Percentiles rank a stretch among this genome's conserved stretches.
Evolutionary conservation across 768 basidiomycete species (phyloP).

Genomic region (Tremella yokohamensis): DNA sequence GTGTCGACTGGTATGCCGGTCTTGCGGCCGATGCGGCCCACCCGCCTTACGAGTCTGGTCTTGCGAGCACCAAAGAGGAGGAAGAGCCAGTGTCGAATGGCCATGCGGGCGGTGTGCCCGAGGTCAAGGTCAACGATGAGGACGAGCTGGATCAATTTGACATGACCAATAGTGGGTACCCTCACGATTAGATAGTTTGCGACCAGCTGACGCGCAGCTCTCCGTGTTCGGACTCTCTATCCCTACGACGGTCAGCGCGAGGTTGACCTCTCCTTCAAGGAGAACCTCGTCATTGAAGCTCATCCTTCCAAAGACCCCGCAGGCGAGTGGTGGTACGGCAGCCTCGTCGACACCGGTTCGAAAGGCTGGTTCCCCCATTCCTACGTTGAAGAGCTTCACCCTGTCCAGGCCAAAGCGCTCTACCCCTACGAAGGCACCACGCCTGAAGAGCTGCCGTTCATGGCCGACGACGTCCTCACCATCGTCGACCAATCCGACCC

Average conservation of each 20-base stretch:
- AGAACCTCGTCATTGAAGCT: constrained; percentile 72
- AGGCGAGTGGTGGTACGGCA: constrained; percentile 93
- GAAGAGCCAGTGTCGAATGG: constrained; percentile 51
- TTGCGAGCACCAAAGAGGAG: constrained; percentile 57
- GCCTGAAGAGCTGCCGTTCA: constrained; percentile 78
- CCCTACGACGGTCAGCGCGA: constrained; percentile 77
- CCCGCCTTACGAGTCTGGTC: constrained; percentile 52
- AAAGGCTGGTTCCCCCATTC: constrained; percentile 86
- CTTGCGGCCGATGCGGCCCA: constrained; percentile 66
- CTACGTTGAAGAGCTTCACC: constrained; percentile 70
- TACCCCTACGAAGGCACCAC: constrained; percentile 71
- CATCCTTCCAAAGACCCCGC: constrained; percentile 76
- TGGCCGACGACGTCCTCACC: constrained; percentile 70
- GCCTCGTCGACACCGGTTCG: constrained; percentile 61
- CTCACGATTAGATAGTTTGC: neutral
- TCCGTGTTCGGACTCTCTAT: constrained; percentile 76
- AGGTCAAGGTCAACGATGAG: constrained; percentile 21
- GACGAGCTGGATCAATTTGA: constrained; percentile 53
- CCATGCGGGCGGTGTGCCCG: constrained; percentile 10
- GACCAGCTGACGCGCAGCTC: constrained; percentile 54
- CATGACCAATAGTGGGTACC: constrained; percentile 45
- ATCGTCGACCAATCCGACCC: constrained; percentile 78
- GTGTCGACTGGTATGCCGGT: constrained; percentile 86
- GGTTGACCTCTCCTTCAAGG: constrained; percentile 80
- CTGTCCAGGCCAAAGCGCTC: constrained; percentile 66